These are phyloP conservation scores for Huntiella savannae DNA, from an alignment of 2,329 filamentous ascomycete genomes.

Conservation along the genomic window DNA sequence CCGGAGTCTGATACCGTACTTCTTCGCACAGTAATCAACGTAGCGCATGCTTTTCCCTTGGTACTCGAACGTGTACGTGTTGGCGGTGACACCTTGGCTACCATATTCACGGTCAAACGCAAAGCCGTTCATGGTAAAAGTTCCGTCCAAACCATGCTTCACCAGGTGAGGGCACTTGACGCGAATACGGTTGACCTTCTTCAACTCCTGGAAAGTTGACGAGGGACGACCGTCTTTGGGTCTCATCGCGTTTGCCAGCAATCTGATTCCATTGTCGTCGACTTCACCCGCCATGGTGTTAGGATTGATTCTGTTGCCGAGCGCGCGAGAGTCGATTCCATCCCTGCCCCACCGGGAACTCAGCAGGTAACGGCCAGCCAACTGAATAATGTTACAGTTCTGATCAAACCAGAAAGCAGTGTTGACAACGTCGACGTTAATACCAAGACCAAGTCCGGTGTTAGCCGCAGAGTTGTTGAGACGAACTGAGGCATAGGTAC, in stretches of 20 bases:
- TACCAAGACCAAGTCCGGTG: conserved; percentile 42
- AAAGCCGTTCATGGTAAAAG: conserved; percentile 34
- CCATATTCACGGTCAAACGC: conserved; percentile 27
- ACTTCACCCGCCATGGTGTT: no score
- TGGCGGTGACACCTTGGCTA: conserved; percentile 27
- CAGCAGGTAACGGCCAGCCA: no score
- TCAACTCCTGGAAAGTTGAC: conserved; percentile 26
- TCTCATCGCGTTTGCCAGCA: no score
- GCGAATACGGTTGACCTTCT: conserved; percentile 33
- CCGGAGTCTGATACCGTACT: conserved; percentile 32
- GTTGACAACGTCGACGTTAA: conserved; percentile 87
- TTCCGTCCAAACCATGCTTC: conserved; percentile 24
- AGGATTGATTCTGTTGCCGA: no score
- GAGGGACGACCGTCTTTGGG: background rate
- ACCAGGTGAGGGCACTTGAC: conserved; percentile 35
- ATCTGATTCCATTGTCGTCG: no score
- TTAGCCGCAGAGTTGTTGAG: conserved; percentile 32
- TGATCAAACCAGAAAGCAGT: conserved; percentile 56
- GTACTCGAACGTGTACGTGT: conserved; percentile 35
- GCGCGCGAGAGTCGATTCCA: no score
- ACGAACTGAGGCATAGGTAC: conserved; percentile 71
- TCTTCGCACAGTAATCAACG: conserved; percentile 34
- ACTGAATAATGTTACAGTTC: no score
- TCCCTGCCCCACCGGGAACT: no score
- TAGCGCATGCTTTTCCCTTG: conserved; percentile 29